These are phyloP conservation scores for Chenopodium formosanum DNA, from an alignment of 148 eudicot species.

Conservation along the genomic window DNA sequence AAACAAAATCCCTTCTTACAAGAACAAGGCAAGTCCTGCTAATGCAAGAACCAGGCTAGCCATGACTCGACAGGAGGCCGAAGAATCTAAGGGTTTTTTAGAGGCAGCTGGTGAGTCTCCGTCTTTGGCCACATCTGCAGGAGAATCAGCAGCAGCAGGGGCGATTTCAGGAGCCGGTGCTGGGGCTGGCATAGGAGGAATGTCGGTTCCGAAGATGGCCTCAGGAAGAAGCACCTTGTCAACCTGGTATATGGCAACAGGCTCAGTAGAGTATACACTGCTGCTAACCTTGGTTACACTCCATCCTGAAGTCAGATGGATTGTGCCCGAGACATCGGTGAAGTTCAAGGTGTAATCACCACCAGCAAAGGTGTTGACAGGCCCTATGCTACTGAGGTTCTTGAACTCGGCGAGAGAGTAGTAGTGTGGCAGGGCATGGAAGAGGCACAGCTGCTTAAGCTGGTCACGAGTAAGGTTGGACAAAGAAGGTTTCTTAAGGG, in stretches of 20 bases:
- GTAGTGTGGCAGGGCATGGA: constrained; percentile 79
- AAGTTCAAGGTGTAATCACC: constrained; percentile 60
- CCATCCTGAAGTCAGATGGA: constrained; percentile 66
- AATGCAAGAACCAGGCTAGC: constrained; percentile 41
- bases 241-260: constrained; percentile 71
- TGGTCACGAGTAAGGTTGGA: constrained; percentile 74
- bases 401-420: constrained; percentile 73
- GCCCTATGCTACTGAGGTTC: constrained; percentile 53
- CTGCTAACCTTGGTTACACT: constrained; percentile 65
- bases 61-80: constrained; percentile 32
- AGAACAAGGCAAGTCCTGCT: constrained; percentile 35
- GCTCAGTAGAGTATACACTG: constrained; percentile 60
- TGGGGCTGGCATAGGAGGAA: constrained; percentile 85
- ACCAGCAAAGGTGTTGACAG: constrained; percentile 67
- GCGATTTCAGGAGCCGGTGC: constrained; percentile 64
- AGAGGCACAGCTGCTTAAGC: constrained; percentile 69
- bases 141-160: constrained; percentile 53
- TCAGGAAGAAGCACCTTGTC: constrained; percentile 80
- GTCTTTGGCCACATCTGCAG: constrained; percentile 25
- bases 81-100: constrained; percentile 26
- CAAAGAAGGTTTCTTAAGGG: constrained; percentile 62
- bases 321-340: constrained; percentile 57
- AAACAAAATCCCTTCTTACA: constrained; percentile 28
- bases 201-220: constrained; percentile 82
- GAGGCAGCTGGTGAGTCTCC: constrained; percentile 32